Base-by-base conservation (phyloP, 371 early-diverging fungal genomes). In the Cokeromyces recurvatus region DNA sequence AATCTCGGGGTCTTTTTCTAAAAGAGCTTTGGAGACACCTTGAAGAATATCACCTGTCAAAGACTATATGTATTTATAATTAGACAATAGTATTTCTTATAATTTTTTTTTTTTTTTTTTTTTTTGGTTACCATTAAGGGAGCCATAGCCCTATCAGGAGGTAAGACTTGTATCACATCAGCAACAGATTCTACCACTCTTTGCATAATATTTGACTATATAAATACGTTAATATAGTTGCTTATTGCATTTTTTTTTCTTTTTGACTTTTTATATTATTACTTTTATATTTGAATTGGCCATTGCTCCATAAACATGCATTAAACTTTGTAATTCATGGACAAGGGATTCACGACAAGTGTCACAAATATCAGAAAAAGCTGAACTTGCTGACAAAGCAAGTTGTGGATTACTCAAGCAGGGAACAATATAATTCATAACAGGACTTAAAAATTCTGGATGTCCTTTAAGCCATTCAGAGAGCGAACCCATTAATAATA, bases 301-400 rank as follows among this genome's bases (percentile, higher is more conserved):
- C 62, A 72, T 71, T 1, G 66, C 67, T 7, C 58, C 59, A 64
- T 83, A 84, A 2, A 82, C 69, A 20, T 71, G 74, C 66, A 86
- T 78, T 10, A 86, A 62, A 12, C 64, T 72, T 40, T 81, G 79
- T 14, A 82, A 62, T 0, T 68, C 86, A n/a, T 63, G 77, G 0
- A 84, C 74, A 21, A 90, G 59, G 3, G 79, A 75, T 31, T 74
- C 73, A 32, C 87, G 74, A 49, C 90, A 90, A 14, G 71, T 75
- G 46, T 89, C 86, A 56, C 89, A 90, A n/a, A 89, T 77, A 40
- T 74, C 75, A 15, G 85, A 74, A 37, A 90, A 81, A 0, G 87
- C 77, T 1, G 67, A 69, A 32, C 84, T 85, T 4, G 89, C 88
- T n/a, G 76, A 50, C 0, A 64, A 64, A 0, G 87, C 82, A n/a